These are phyloP conservation scores for Isatis tinctoria DNA, from an alignment of 345 rosid genomes.

Conservation along the genomic window DNA sequence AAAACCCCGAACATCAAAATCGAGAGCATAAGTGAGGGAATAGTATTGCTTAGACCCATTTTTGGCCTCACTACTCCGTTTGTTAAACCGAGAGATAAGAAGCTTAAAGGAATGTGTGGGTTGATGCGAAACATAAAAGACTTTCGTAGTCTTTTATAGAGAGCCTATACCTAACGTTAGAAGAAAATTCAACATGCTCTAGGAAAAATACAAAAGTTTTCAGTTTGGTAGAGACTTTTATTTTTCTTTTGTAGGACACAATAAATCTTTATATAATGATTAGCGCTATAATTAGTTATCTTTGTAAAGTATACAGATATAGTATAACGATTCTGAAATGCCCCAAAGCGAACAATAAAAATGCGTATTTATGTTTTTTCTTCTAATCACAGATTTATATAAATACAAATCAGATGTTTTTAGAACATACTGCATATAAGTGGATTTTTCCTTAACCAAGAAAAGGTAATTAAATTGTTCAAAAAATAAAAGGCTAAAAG, in stretches of 20 bases:
- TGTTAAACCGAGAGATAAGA: conserved; percentile 4
- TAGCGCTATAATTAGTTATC: background rate
- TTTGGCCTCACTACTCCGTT: background rate
- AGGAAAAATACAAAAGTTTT: background rate
- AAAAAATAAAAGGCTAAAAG: no score
- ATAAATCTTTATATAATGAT: background rate
- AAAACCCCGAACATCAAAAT: conserved; percentile 9
- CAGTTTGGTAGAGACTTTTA: background rate
- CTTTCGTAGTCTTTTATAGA: conserved; percentile 17
- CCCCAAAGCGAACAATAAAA: background rate
- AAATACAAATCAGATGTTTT: no score
- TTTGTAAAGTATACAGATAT: background rate
- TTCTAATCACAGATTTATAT: background rate
- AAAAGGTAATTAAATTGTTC: no score
- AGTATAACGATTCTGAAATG: background rate
- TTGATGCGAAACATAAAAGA: conserved; percentile 1
- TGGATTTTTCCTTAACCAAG: no score
- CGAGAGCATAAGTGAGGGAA: background rate
- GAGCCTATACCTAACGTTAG: background rate
- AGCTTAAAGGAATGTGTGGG: background rate
- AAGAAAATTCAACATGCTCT: conserved; percentile 6
- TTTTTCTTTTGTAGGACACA: background rate
- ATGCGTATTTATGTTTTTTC: background rate
- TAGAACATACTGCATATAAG: no score
- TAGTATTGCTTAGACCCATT: conserved; percentile 20